Evolutionary conservation across 1,139 yeast species (phyloP).

Genomic region (Pichia sp.): DNA sequence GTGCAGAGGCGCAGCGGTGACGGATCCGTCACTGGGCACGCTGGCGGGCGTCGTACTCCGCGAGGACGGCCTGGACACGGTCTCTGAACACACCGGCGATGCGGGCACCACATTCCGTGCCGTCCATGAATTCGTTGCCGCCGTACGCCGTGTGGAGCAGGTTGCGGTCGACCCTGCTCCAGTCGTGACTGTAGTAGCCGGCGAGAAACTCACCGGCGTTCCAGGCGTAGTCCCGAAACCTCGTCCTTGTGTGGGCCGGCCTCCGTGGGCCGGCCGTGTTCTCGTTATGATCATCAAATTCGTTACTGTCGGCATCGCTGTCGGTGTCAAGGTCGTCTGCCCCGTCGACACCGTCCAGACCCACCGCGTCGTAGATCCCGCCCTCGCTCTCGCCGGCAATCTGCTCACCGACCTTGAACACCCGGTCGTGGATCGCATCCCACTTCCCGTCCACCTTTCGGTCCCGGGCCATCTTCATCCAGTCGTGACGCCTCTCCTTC

Average conservation of each 20-base stretch:
- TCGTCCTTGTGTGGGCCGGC: not conserved
- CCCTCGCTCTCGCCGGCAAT: conserved; percentile 26
- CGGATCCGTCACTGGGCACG: not conserved
- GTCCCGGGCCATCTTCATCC: conserved; percentile 27
- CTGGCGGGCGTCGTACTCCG: not conserved
- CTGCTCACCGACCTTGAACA: conserved; percentile 22
- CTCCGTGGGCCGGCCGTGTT: too few species aligned
- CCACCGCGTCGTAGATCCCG: conserved; percentile 47
- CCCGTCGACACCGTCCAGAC: conserved; percentile 34
- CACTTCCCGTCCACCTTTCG: conserved; percentile 33
- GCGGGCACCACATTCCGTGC: conserved; percentile 4
- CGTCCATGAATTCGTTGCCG: conserved; percentile 4
- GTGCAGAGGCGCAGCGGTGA: too few species aligned
- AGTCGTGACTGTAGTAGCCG: conserved; percentile 4
- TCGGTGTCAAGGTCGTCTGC: conserved; percentile 8
- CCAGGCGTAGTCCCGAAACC: conserved; percentile 5
- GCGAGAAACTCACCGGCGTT: conserved; percentile 3
- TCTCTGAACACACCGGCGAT: not conserved
- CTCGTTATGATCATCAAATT: not conserved
- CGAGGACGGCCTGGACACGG: not conserved
- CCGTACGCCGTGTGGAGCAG: not conserved
- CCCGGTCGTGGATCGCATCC: conserved; percentile 32
- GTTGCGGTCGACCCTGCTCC: not conserved
- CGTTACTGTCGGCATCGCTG: conserved; percentile 6
- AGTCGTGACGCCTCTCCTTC: conserved; percentile 24